These are phyloP conservation scores for Ammopiptanthus mongolicus DNA, from an alignment of 306 rosid species.

Conservation along the genomic window DNA sequence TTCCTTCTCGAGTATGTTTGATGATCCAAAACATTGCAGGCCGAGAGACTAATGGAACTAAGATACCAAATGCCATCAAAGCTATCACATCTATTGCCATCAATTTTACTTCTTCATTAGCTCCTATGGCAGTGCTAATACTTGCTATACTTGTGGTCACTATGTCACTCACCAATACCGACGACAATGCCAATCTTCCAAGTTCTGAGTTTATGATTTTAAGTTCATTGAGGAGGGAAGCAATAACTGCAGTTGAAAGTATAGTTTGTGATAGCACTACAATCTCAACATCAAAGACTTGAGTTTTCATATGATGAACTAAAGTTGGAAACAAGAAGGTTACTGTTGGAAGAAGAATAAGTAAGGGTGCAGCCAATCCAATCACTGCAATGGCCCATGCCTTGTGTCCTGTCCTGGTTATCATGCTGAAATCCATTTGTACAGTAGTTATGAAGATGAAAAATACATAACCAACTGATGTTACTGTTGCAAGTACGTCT, in stretches of 20 bases:
- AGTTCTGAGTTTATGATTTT: constrained; percentile 37
- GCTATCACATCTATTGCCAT: background rate
- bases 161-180: constrained; percentile 32
- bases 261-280: constrained; percentile 12
- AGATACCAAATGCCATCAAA: background rate
- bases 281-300: background rate
- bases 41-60: constrained; percentile 15
- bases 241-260: constrained; percentile 31
- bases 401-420: constrained; percentile 25
- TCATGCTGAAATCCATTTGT: constrained; percentile 42
- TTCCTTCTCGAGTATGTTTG: constrained; percentile 46
- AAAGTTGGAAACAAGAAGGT: background rate
- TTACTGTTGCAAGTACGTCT: constrained; percentile 21
- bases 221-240: constrained; percentile 34
- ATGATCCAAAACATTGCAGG: constrained; percentile 49
- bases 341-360: background rate
- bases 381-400: constrained; percentile 9
- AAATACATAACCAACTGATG: constrained; percentile 15
- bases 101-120: background rate
- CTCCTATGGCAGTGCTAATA: background rate
- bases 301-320: background rate
- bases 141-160: background rate
- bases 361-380: background rate
- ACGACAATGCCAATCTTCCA: constrained; percentile 34
- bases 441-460: constrained; percentile 27